A percentile compares a stretch with the other conserved stretches of the same genome.
Evolutionary conservation across 2,329 filamentous ascomycete species (phyloP).

Genomic region (Cladosporium sp.): DNA sequence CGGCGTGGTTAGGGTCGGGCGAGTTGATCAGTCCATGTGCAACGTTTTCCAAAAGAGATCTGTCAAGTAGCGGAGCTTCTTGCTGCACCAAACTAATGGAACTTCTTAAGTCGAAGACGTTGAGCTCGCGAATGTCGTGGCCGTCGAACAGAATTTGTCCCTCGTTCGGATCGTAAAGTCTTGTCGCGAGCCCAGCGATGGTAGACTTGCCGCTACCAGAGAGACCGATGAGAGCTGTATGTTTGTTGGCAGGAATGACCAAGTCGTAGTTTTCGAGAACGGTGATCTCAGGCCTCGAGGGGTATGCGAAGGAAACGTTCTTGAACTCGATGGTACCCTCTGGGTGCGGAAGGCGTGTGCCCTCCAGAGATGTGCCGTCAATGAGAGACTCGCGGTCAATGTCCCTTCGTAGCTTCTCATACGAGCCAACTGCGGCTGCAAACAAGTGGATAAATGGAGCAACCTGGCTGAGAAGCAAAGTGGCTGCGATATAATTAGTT

Average conservation of each 20-base stretch:
- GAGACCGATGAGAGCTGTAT: constrained; percentile 75
- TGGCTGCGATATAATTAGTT: constrained; percentile 52
- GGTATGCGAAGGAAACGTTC: constrained; percentile 71
- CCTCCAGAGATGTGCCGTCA: constrained; percentile 38
- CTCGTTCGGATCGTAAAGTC: constrained; percentile 40
- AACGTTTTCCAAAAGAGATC: constrained; percentile 57
- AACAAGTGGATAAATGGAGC: constrained; percentile 54
- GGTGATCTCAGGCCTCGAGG: constrained; percentile 51
- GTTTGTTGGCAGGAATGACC: constrained; percentile 61
- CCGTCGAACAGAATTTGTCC: constrained; percentile 41
- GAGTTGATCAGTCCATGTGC: constrained; percentile 52
- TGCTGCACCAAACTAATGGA: constrained; percentile 48
- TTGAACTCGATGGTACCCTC: constrained; percentile 59
- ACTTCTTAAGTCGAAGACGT: constrained; percentile 39
- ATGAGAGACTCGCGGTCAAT: constrained; percentile 52
- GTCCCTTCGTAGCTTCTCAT: constrained; percentile 58
- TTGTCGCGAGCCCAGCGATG: constrained; percentile 61
- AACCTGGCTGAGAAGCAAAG: constrained; percentile 48
- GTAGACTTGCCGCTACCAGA: constrained; percentile 92
- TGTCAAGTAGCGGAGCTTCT: constrained; percentile 52
- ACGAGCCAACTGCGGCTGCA: constrained; percentile 53
- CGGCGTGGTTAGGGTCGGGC: constrained; percentile 32
- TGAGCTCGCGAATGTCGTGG: constrained; percentile 39
- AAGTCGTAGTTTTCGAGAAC: constrained; percentile 68
- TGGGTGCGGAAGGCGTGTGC: constrained; percentile 27